Evolutionary conservation across 805 yeast species (phyloP).

Genomic region (Brettanomyces nanus): DNA sequence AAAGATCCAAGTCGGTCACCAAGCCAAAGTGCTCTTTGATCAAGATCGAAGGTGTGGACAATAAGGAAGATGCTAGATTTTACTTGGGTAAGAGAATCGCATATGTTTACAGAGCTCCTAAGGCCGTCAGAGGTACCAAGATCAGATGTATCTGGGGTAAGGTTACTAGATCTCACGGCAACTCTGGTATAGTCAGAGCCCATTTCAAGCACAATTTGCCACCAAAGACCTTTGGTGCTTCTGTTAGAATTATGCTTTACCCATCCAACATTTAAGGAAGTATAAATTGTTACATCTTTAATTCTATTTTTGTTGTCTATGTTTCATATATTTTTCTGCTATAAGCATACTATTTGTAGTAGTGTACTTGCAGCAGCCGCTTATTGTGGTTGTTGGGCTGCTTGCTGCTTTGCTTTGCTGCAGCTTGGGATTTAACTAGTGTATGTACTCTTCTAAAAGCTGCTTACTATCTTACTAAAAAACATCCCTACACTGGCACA

Average conservation of each 20-base stretch:
- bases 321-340: slow-evolving; percentile 1
- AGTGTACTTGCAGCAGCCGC: too few species aligned
- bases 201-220: slow-evolving; percentile 98
- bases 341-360: too few species aligned
- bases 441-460: too few species aligned
- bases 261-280: slow-evolving; percentile 92
- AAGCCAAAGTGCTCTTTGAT: slow-evolving; percentile 97
- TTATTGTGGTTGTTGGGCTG: too few species aligned
- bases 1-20: slow-evolving; percentile 97
- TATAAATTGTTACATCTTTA: slow-evolving; percentile 1
- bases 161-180: slow-evolving; percentile 98
- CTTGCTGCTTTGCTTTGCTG: too few species aligned
- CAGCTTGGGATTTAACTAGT: too few species aligned
- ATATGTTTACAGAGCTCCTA: slow-evolving; percentile 97
- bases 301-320: slow-evolving; percentile 2
- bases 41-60: slow-evolving; percentile 92
- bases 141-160: slow-evolving; percentile 99
- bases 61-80: slow-evolving; percentile 93
- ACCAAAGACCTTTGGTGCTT: slow-evolving; percentile 99
- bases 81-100: slow-evolving; percentile 99
- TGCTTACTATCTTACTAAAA: too few species aligned
- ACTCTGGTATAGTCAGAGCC: slow-evolving; percentile 97
- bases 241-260: slow-evolving; percentile 99
- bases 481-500: too few species aligned
- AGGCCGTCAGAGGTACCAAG: slow-evolving; percentile 97